Conservation (phyloP, 2,329 filamentous ascomycete genomes). For the Cryoendolithus antarcticus region DNA sequence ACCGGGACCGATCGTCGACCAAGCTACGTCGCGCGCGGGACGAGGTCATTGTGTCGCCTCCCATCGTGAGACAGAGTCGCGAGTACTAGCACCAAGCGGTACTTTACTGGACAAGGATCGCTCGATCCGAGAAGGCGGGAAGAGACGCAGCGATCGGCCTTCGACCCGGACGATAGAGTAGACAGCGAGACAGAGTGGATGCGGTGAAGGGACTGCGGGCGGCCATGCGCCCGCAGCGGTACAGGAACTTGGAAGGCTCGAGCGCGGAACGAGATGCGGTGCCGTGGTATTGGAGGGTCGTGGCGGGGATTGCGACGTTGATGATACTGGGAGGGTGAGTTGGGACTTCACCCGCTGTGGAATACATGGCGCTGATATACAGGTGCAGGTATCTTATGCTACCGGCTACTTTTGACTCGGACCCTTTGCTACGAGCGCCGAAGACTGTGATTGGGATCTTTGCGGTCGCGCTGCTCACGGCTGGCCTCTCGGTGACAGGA, state of each 20-base stretch:
- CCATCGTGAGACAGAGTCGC: no score
- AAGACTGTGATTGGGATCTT: slow-evolving; percentile 31
- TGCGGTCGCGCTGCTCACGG: slow-evolving; percentile 34
- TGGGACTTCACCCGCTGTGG: slow-evolving; percentile 8
- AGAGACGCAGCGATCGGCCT: no score
- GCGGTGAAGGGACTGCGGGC: slow-evolving; percentile 1
- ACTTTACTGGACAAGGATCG: no score
- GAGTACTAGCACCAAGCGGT: no score
- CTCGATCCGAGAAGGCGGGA: no score
- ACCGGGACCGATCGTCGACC: no score
- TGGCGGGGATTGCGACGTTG: slow-evolving; percentile 32
- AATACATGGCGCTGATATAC: slow-evolving; percentile 6
- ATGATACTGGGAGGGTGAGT: slow-evolving; percentile 38
- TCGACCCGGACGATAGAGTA: no score
- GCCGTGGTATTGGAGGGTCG: slow-evolving; percentile 37
- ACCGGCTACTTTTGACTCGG: slow-evolving; percentile 33
- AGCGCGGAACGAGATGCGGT: slow-evolving; percentile 12
- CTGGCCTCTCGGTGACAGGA: slow-evolving; percentile 37
- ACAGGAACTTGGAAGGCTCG: slow-evolving; percentile 17
- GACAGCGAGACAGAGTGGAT: background rate
- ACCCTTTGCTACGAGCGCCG: slow-evolving; percentile 27
- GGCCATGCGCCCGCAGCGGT: slow-evolving; percentile 15
- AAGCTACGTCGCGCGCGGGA: no score
- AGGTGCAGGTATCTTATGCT: slow-evolving; percentile 35
- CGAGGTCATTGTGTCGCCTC: no score